Evolutionary conservation across 441 rosid genomes (phyloP), one percentile per base, ranked within the genome.

Genomic region (Isatis lusitanica): DNA sequence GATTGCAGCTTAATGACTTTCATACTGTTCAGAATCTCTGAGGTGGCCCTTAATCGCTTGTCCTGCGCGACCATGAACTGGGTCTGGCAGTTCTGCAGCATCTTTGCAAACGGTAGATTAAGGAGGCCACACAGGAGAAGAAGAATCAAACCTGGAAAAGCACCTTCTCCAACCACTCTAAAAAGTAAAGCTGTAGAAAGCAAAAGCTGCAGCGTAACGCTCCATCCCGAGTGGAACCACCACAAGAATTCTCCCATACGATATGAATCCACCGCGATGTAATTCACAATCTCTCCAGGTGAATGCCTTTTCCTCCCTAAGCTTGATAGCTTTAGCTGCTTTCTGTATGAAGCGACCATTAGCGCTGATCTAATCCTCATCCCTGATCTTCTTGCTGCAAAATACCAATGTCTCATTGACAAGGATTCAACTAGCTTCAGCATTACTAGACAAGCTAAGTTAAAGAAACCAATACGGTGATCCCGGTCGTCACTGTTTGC

Each of bases 1-100:
- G 98, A 87, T 48, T 94, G 98, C 58, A 94, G 51, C 84, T 94
- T 94, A 60, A 94, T 91, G 80, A 94, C 84, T 82, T 91, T 94
- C 92, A 91, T 88, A 74, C 76, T 87, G 76, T 94, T 94, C 16
- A 91, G 73, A 82, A 91, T 85, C 82, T 94, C 98, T 43, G 98
- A 90, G 46, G 93, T 91, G 33, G 87, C 74, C 63, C 96, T 81
- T 3, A 90, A 79, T 26, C 97, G 75, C 76, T 87, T 85, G 30
- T 91, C 97, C 65, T 94, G 97, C 3, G 97, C 87, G 5, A 79
- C 64, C 98, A 91, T 94, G 66, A 94, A 84, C 68, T 85, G 82
- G 1, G 85, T 80, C 71, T 90, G 98, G 59, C 89, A 91, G 58
- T 83, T 86, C 56, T 92, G 90, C 7, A 94, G 70, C 60, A 88